These are phyloP conservation scores for Coniochaeta sp. DNA, from an alignment of 2,329 filamentous ascomycete genomes.

Conservation along the genomic window DNA sequence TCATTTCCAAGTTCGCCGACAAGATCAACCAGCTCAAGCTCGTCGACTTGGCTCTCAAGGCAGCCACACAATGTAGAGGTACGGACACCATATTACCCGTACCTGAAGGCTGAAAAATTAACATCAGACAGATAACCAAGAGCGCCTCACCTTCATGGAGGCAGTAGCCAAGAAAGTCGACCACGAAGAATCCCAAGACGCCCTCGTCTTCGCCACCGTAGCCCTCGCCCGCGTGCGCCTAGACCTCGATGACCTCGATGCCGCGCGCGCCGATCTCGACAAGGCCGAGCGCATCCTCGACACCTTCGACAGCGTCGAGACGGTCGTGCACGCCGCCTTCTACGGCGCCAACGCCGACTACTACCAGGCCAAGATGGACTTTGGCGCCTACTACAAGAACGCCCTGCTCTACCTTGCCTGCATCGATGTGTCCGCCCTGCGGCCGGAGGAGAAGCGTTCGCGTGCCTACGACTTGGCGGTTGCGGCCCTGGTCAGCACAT, in stretches of 20 bases:
- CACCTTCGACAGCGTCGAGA: slow-evolving; percentile 89
- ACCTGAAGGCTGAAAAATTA: background rate
- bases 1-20: slow-evolving; percentile 92
- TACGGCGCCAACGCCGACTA: slow-evolving; percentile 94
- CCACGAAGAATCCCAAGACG: slow-evolving; percentile 88
- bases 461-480: slow-evolving; percentile 91
- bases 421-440: slow-evolving; percentile 72
- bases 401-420: slow-evolving; percentile 96
- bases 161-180: slow-evolving; percentile 82
- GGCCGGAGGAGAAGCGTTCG: slow-evolving; percentile 65
- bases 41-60: slow-evolving; percentile 80
- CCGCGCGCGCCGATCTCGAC: slow-evolving; percentile 79
- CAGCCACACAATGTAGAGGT: slow-evolving; percentile 80
- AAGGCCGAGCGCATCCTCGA: slow-evolving; percentile 83
- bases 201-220: slow-evolving; percentile 87
- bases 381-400: slow-evolving; percentile 94
- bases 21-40: slow-evolving; percentile 99
- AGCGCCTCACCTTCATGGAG: slow-evolving; percentile 79
- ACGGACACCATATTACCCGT: slow-evolving; percentile 10
- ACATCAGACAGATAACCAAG: slow-evolving; percentile 62
- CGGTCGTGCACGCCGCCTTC: slow-evolving; percentile 89
- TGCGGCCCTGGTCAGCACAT: slow-evolving; percentile 84
- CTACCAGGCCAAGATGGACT: slow-evolving; percentile 89
- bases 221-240: slow-evolving; percentile 85
- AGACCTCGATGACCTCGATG: slow-evolving; percentile 69